Conservation (phyloP, 495 filamentous ascomycete genomes). For the Glarea lozoyensis region DNA sequence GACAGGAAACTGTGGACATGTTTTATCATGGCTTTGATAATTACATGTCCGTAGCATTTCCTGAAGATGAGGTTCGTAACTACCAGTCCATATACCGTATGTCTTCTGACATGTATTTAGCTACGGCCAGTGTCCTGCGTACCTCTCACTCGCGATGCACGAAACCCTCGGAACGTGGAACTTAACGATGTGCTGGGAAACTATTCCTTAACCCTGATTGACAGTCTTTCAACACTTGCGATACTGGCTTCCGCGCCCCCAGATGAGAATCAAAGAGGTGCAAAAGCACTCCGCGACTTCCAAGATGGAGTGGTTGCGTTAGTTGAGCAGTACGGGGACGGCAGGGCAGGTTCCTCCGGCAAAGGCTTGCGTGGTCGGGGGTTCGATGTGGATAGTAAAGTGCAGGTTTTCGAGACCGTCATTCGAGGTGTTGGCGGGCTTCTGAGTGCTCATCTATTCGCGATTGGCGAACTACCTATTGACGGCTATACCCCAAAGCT, state of each 20-base stretch:
- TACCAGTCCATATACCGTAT: constrained; percentile 7
- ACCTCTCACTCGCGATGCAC: constrained; percentile 72
- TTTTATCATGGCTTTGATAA: constrained; percentile 97
- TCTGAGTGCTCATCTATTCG: constrained; percentile 88
- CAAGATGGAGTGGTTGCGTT: constrained; percentile 70
- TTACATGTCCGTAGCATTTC: constrained; percentile 89
- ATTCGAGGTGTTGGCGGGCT: constrained; percentile 90
- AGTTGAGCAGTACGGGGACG: constrained; percentile 83
- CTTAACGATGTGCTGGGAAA: constrained; percentile 95
- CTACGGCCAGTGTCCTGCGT: constrained; percentile 78
- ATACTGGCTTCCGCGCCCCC: constrained; percentile 67
- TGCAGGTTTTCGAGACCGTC: constrained; percentile 96
- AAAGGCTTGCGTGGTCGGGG: constrained; percentile 67
- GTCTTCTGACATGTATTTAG: constrained; percentile 24
- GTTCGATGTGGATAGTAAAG: constrained; percentile 94
- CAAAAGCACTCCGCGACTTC: constrained; percentile 63
- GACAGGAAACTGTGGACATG: constrained; percentile 76
- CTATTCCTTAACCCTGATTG: constrained; percentile 90
- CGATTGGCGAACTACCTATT: constrained; percentile 80
- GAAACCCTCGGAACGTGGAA: constrained; percentile 73
- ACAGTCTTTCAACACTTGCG: constrained; percentile 87
- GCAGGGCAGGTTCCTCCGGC: constrained; percentile 56
- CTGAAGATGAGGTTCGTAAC: constrained; percentile 76
- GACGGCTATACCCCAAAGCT: constrained; percentile 53
- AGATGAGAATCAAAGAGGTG: constrained; percentile 37